Conservation (phyloP, 306 rosid species). For the Rubus idaeus region DNA sequence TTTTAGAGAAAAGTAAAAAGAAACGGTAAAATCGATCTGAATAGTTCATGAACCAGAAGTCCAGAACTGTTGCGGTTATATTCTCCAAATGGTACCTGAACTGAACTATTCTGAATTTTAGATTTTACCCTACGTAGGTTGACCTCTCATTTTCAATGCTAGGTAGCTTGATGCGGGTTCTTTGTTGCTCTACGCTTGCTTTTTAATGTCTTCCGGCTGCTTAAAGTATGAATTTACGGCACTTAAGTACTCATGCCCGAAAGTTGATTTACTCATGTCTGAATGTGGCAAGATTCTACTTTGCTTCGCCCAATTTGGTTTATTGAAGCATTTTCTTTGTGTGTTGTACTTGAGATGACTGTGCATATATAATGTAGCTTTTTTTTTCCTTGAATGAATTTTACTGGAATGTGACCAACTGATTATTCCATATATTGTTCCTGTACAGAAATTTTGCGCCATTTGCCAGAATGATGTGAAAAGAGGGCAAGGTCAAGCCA, state of each 20-base stretch:
- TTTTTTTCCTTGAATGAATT: not conserved
- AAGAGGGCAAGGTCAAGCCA: conserved; percentile 15
- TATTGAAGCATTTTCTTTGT: not conserved
- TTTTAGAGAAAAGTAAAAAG: too few species aligned
- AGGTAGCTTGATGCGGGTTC: not conserved
- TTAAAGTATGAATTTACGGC: too few species aligned
- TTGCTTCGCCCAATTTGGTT: not conserved
- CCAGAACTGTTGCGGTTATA: too few species aligned
- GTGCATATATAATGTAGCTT: not conserved
- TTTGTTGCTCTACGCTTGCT: not conserved
- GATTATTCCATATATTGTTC: not conserved
- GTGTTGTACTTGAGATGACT: not conserved
- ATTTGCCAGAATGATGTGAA: conserved; percentile 11
- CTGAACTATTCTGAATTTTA: too few species aligned
- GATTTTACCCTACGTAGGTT: too few species aligned
- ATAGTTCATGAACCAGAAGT: too few species aligned
- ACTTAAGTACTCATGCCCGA: too few species aligned
- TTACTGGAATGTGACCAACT: not conserved
- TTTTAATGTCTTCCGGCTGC: not conserved
- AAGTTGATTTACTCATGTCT: not conserved
- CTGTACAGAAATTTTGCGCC: conserved; percentile 4
- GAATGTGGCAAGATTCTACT: not conserved
- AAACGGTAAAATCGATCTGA: too few species aligned
- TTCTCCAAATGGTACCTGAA: too few species aligned
- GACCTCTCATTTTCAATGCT: too few species aligned